Conservation (phyloP, 805 yeast genomes). For the Kregervanrija fluxuum region DNA sequence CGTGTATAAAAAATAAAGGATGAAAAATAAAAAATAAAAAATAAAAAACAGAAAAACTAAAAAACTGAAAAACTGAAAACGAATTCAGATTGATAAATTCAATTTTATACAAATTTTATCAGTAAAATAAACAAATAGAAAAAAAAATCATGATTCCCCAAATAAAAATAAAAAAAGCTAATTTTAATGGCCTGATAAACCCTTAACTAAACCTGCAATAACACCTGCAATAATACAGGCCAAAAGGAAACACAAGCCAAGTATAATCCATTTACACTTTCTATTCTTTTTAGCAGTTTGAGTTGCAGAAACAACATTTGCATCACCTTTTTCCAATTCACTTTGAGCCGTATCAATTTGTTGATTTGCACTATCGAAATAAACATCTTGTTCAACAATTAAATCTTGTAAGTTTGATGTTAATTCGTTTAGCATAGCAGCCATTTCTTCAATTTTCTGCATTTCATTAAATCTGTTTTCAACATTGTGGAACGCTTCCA, state of each 20-base stretch:
- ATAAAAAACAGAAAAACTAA: no score
- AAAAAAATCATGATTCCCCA: neutral
- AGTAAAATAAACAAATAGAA: neutral
- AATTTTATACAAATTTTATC: neutral
- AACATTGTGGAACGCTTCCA: conserved; percentile 83
- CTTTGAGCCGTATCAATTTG: conserved; percentile 71
- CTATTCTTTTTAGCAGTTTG: conserved; percentile 77
- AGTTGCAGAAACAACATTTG: conserved; percentile 81
- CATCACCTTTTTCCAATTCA: conserved; percentile 86
- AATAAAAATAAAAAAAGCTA: neutral
- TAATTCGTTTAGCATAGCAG: conserved; percentile 85
- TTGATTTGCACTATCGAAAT: conserved; percentile 70
- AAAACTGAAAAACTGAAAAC: no score
- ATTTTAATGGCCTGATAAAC: conserved; percentile 4
- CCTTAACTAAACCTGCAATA: conserved; percentile 43
- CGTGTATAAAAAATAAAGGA: neutral
- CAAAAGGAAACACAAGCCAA: conserved; percentile 41
- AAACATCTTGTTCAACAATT: conserved; percentile 86
- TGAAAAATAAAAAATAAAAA: neutral
- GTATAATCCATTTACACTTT: conserved; percentile 78
- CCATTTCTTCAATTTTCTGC: conserved; percentile 81
- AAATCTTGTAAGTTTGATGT: conserved; percentile 91
- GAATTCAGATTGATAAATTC: no score
- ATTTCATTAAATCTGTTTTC: conserved; percentile 87
- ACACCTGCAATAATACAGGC: conserved; percentile 40